Evolutionary conservation across 257 asterid genomes (phyloP).

Genomic region (Ilex asprella): DNA sequence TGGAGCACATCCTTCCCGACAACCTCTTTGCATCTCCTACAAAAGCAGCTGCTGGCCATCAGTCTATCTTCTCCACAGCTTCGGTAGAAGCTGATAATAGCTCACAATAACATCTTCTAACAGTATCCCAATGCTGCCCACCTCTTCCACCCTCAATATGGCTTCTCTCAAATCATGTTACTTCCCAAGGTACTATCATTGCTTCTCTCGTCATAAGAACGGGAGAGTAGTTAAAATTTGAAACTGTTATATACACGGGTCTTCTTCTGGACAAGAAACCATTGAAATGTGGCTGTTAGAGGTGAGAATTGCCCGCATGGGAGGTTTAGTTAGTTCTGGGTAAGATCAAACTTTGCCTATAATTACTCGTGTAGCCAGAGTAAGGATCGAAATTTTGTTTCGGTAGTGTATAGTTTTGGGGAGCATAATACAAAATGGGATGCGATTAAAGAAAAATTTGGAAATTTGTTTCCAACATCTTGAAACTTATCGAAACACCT

Average conservation of each 20-base stretch:
- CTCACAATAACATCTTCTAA: constrained; percentile 37
- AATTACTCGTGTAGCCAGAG: too few species aligned
- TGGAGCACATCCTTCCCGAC: constrained; percentile 81
- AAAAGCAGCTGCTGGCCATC: constrained; percentile 41
- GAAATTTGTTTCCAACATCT: too few species aligned
- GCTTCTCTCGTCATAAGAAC: neutral
- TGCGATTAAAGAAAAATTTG: too few species aligned
- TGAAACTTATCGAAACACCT: too few species aligned
- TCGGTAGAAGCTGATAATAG: constrained; percentile 27
- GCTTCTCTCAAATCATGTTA: constrained; percentile 57
- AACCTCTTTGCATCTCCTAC: constrained; percentile 87
- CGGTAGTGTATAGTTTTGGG: too few species aligned
- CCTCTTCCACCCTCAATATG: constrained; percentile 40
- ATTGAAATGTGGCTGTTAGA: constrained; percentile 61
- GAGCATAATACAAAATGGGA: too few species aligned
- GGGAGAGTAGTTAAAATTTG: constrained; percentile 4
- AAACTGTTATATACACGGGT: constrained; percentile 14
- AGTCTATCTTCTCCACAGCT: constrained; percentile 31
- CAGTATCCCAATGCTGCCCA: constrained; percentile 30
- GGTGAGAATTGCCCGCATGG: constrained; percentile 43
- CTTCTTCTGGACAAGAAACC: constrained; percentile 63
- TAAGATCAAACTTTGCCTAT: constrained; percentile 17
- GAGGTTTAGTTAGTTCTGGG: constrained; percentile 51
- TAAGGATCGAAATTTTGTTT: too few species aligned
- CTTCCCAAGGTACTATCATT: constrained; percentile 50